Evolutionary conservation across 768 basidiomycete genomes (phyloP), one percentile per base, ranked within the genome.

Genomic region (Leucogyrophana mollusca): DNA sequence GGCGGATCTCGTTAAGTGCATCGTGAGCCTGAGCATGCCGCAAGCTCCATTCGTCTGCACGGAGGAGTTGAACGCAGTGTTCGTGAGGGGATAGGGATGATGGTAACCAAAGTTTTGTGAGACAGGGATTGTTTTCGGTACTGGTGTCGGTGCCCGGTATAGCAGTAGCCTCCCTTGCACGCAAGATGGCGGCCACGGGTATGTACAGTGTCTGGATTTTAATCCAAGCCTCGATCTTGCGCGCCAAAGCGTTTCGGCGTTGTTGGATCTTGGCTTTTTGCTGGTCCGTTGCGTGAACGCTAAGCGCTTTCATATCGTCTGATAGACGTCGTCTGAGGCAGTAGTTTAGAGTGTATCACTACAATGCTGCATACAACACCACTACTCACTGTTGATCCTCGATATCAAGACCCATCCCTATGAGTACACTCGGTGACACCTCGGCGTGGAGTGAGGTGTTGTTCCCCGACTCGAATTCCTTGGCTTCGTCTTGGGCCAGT

Each of bases 141-240:
- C 11, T 39, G 20, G 38, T 1, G 14, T 39, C 25, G 38, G 21
- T 16, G 2, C 4, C 8, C 25, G 21, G 2, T 39, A 39, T 13
- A 9, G 38, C 2, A 2, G 27, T 13, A 13, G 27, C 13, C 13
- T 30, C 27, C 6, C 13, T 30, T 30, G 27, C 27, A 6, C 27
- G 27, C 6, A 30, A 7, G 13, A 30, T 13, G 13, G 27, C 27
- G 27, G 13, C 27, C 27, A 10, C 40, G 3, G 65, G 65, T n/a
- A 63, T 64, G 23, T 67, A 65, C 1, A 65, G 45, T 10, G 53
- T 38, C 35, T 67, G 66, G 11, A 62, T 51, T 3, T 11, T 32
- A 11, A 42, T 43, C 66, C 66, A 69, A 0, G 62, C 56, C 18
- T 61, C 52, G 16, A 67, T 62, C 21, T 56, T 52, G 10, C 57